phyloP scores from a whole-genome alignment of 1,284 basidiomycete species.

The Moesziomyces sp. region DNA sequence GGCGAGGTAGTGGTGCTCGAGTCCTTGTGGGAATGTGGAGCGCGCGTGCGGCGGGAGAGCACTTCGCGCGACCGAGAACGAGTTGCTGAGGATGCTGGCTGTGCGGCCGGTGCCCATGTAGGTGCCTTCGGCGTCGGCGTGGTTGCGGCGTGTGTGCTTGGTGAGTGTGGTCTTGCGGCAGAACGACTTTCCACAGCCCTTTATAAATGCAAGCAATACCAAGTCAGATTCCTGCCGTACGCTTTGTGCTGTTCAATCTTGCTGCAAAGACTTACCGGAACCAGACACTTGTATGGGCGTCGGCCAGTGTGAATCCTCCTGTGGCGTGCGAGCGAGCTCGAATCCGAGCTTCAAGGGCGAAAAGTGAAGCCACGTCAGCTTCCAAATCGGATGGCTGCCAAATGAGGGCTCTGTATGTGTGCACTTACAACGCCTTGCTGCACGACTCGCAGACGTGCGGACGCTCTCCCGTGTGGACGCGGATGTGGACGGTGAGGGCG shows the following conservation, averaged over 20 bases:
- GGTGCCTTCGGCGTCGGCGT: constrained; percentile 31
- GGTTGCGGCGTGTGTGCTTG: constrained; percentile 69
- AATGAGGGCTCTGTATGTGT: too few species aligned
- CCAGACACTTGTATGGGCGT: constrained; percentile 67
- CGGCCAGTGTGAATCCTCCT: constrained; percentile 77
- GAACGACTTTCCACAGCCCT: constrained; percentile 60
- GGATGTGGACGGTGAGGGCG: constrained; percentile 83
- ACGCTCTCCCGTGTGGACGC: constrained; percentile 82
- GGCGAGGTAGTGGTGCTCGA: constrained; percentile 34
- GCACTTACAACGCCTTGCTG: constrained; percentile 58
- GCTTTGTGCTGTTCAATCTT: too few species aligned
- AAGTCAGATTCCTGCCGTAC: background rate
- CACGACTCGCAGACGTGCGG: constrained; percentile 81
- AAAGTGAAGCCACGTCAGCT: background rate
- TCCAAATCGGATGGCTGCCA: too few species aligned
- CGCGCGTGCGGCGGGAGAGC: constrained; percentile 35
- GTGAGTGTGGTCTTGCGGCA: constrained; percentile 70
- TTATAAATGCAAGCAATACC: background rate
- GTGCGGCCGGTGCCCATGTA: constrained; percentile 23
- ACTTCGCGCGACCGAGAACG: constrained; percentile 29
- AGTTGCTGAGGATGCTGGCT: constrained; percentile 43
- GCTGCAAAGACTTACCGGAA: constrained; percentile 23
- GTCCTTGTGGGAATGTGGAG: constrained; percentile 35
- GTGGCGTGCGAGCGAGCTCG: constrained; percentile 73
- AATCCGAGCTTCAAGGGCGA: constrained; percentile 68